Base-by-base conservation (phyloP, 768 basidiomycete genomes). In the Brasilioporus rufonigricans region DNA sequence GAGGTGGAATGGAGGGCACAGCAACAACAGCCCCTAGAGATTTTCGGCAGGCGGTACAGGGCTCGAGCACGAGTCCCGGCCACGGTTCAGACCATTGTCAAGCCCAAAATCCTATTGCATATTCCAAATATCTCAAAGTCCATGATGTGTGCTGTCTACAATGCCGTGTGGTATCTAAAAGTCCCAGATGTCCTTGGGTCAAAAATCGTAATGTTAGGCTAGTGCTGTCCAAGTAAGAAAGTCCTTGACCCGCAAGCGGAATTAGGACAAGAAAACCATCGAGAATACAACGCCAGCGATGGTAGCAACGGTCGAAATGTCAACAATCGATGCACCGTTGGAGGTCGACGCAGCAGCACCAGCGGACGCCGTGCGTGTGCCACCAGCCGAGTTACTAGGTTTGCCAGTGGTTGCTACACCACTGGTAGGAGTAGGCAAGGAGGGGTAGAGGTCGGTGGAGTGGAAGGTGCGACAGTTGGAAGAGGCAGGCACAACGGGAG, bases 391-490 rank as follows among this genome's bases (percentile, higher is more conserved):
- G 18, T 10, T 29, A 23, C 32, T 44, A 24, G 32, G 18, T 21
- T 52, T 41, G 16, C 12, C 21, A 14, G 49, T 53, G 9, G 50
- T 36, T 6, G 33, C 14, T 3, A 59, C 51, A 5, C 8, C 40
- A 38, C 33, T 27, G 4, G 59, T 60, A 6, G 61, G 55, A 6
- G 57, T 40, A 3, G 68, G 68, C 4, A 52, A 48, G 31, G 46
- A 60, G 1, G 70, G 60, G 62, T 69, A 81, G 33, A 82, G 66
- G 13, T 63, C 66, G 9, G 69, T 45, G 1, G 73, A 76, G 4
- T 65, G 49, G 61, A 64, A 74, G 12, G 74, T 72, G 38, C 69
- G 64, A 53, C 80, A 82, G 64, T 74, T 75, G 52, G 76, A 77
- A 32, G 77, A 77, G 10, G 77, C 51, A 11, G 78, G 76, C 16